Evolutionary conservation across 805 yeast species (phyloP), one percentile per base, ranked within the genome.

Genomic region (Teunomyces pallodes): DNA sequence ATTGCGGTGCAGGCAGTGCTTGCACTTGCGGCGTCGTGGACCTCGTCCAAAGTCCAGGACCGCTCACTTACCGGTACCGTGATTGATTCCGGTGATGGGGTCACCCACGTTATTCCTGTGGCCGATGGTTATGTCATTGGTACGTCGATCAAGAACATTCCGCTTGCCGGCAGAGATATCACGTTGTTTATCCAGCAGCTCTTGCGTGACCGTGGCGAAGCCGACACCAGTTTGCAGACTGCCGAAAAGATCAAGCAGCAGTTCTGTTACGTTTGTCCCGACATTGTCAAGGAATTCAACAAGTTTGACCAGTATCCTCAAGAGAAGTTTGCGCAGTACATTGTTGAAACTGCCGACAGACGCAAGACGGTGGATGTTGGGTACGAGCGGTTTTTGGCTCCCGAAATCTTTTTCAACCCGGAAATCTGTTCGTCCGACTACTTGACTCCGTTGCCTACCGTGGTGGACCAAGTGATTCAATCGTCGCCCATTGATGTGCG

Each of bases 101-200:
- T 94, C 3, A 94, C 99, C 9, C 99, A 94, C 67, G 98, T 94
- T 41, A 94, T 94, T 54, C 98, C 99, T 12, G 99, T 94, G 31
- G 98, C 99, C 26, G 99, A 94, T 72, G 99, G 99, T 50, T 94
- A 94, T 65, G 99, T 94, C 30, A 94, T 94, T 66, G 99, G 98
- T 5, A 85, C 96, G 10, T 96, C 97, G 29, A 94, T 94, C 66
- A 94, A 94, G 65, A 92, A 94, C 67, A 90, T 94, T 50, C 99
- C 99, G 50, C 86, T 94, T 69, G 99, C 99, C 0, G 99, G 99
- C 60, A 84, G 99, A 71, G 99, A 94, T 66, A 92, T 94, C 59
- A 94, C 99, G 2, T 79, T 83, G 54, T 94, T 94, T 66, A 90
- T 94, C 56, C 99, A 94, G 75, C 83, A 89, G 41, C 75, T 94